These are phyloP conservation scores for Colletotrichum cordylinicola DNA, from an alignment of 2,329 filamentous ascomycete genomes.

Conservation along the genomic window DNA sequence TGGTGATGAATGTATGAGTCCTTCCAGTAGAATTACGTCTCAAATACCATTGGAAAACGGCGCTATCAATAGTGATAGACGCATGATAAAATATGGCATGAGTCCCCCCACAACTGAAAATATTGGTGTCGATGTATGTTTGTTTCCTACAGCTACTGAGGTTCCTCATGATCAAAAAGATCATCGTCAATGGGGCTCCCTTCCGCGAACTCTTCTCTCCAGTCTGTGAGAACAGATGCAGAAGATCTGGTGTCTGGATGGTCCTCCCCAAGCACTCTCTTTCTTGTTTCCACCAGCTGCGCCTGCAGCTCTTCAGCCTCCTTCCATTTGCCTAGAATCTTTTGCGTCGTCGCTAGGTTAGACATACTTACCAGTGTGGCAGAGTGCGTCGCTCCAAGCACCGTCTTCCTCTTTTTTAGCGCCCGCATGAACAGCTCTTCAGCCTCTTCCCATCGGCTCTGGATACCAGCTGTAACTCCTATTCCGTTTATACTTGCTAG, in stretches of 20 bases:
- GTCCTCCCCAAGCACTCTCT: background rate
- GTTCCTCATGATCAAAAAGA: background rate
- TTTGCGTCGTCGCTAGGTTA: background rate
- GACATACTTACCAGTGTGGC: accelerated
- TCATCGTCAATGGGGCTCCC: accelerated
- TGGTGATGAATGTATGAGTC: no score
- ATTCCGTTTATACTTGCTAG: background rate
- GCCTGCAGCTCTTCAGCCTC: background rate
- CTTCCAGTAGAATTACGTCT: background rate
- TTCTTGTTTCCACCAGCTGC: background rate
- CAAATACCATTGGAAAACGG: background rate
- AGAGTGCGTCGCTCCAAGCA: background rate
- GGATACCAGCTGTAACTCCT: accelerated
- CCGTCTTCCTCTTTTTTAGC: background rate
- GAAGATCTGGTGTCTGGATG: background rate
- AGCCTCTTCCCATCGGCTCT: background rate
- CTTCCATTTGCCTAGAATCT: accelerated
- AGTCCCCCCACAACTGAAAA: background rate
- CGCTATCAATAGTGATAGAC: background rate
- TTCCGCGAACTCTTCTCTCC: background rate
- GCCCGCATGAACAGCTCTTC: accelerated
- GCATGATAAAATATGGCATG: background rate
- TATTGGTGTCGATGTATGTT: background rate
- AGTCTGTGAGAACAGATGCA: background rate
- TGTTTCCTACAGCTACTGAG: background rate